phyloP scores from a whole-genome alignment of 306 rosid genomes.

The Hippophae gyantsensis region DNA sequence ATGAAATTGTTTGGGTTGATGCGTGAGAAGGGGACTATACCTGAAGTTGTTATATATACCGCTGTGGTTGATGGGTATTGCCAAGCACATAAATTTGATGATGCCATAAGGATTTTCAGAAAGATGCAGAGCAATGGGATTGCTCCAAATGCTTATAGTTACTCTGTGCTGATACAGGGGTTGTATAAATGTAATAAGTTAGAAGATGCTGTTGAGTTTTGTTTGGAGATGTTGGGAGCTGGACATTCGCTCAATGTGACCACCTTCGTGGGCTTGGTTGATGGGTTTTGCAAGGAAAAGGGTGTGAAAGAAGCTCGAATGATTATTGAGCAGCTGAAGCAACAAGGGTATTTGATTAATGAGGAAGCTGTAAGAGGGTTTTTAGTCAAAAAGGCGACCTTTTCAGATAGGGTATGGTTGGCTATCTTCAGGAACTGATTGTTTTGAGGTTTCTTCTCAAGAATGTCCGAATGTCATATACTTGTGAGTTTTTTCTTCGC shows the following conservation, averaged over 20 bases:
- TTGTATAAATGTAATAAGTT: slow-evolving; percentile 36
- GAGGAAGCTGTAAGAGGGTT: slow-evolving; percentile 61
- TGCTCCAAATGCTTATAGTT: slow-evolving; percentile 72
- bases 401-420: slow-evolving; percentile 55
- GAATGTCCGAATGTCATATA: too few relatives aligned
- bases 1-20: slow-evolving; percentile 77
- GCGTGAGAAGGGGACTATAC: slow-evolving; percentile 89
- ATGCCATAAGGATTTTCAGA: slow-evolving; percentile 68
- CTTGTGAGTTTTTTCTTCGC: not conserved
- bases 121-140: slow-evolving; percentile 74
- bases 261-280: slow-evolving; percentile 63
- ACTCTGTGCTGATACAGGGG: slow-evolving; percentile 63
- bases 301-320: slow-evolving; percentile 54
- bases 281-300: slow-evolving; percentile 48
- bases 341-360: slow-evolving; percentile 52
- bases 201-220: slow-evolving; percentile 53
- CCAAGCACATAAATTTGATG: slow-evolving; percentile 63
- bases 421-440: slow-evolving; percentile 21
- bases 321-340: slow-evolving; percentile 40
- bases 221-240: slow-evolving; percentile 76
- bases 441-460: not conserved
- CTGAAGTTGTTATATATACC: slow-evolving; percentile 82
- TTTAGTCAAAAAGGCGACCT: slow-evolving; percentile 57
- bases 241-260: slow-evolving; percentile 68
- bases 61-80: slow-evolving; percentile 82